Conservation (phyloP, 2,329 filamentous ascomycete species). For the Cadophora sp. region DNA sequence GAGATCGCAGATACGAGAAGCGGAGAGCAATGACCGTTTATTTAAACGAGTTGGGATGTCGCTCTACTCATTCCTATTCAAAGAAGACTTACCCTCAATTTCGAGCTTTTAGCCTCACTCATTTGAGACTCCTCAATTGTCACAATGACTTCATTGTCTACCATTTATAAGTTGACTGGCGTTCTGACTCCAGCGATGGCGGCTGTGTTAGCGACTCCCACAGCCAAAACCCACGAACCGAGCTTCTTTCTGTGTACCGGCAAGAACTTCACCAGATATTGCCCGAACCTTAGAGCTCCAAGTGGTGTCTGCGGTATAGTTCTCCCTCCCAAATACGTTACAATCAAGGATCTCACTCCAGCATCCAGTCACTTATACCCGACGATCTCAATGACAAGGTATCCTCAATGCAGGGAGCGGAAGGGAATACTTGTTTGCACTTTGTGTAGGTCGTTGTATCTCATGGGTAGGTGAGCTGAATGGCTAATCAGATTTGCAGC, state of each 20-base stretch:
- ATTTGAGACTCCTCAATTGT: background rate
- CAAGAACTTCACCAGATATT: background rate
- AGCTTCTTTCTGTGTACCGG: slow-evolving; percentile 3
- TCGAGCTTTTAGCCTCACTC: too few species aligned
- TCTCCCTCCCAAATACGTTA: background rate
- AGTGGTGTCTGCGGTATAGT: background rate
- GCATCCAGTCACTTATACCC: background rate
- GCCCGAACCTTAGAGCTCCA: background rate
- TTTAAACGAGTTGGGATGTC: background rate
- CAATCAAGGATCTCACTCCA: background rate
- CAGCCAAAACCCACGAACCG: background rate
- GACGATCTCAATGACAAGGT: slow-evolving; percentile 8
- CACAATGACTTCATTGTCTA: background rate
- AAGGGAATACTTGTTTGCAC: background rate
- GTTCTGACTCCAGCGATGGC: background rate
- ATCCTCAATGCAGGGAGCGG: background rate
- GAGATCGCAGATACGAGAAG: slow-evolving; percentile 1
- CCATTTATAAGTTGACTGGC: background rate
- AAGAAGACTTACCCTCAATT: background rate
- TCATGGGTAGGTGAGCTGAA: background rate
- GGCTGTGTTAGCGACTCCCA: too few species aligned
- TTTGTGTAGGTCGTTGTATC: background rate
- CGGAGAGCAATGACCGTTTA: background rate
- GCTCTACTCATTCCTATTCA: background rate
- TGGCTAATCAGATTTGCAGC: background rate